phyloP scores from a whole-genome alignment of 1,139 yeast genomes.

The Yarrowia galli region DNA sequence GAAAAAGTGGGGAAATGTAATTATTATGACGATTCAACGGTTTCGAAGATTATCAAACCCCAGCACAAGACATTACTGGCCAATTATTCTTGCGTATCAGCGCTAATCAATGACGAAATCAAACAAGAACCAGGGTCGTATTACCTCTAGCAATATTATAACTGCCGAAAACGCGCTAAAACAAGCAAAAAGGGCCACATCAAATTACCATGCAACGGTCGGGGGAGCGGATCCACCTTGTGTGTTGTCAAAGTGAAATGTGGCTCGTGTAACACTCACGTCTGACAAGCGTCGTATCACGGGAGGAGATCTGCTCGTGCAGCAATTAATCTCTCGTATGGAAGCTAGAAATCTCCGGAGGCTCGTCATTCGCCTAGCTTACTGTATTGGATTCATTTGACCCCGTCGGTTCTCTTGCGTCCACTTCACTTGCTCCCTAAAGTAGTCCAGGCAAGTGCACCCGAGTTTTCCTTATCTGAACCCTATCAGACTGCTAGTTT shows the following conservation, averaged over 20 bases:
- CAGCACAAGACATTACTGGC: neutral
- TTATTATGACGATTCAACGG: slow-evolving; percentile 15
- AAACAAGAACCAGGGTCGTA: neutral
- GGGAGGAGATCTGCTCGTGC: neutral
- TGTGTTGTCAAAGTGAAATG: no score
- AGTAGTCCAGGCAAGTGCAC: neutral
- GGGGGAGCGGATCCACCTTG: slow-evolving; percentile 13
- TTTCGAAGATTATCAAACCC: neutral
- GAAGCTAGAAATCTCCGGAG: neutral
- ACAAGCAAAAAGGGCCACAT: neutral
- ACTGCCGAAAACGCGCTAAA: slow-evolving; percentile 13
- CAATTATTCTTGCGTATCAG: neutral
- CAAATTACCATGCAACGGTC: slow-evolving; percentile 1
- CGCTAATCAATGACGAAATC: neutral
- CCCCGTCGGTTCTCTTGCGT: neutral
- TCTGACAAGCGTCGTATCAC: neutral
- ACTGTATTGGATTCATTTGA: slow-evolving; percentile 2
- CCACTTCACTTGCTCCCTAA: slow-evolving; percentile 13
- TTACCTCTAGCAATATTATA: neutral
- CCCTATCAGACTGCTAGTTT: slow-evolving; percentile 17
- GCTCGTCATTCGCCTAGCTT: neutral
- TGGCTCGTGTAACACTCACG: slow-evolving; percentile 1
- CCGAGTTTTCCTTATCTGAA: slow-evolving; percentile 33
- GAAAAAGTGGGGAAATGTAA: slow-evolving; percentile 16
- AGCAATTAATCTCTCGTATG: neutral